Evolutionary conservation across 2,329 filamentous ascomycete genomes (phyloP), one percentile per base, ranked within the genome.

Genomic region (Calonectria multiphialidica): DNA sequence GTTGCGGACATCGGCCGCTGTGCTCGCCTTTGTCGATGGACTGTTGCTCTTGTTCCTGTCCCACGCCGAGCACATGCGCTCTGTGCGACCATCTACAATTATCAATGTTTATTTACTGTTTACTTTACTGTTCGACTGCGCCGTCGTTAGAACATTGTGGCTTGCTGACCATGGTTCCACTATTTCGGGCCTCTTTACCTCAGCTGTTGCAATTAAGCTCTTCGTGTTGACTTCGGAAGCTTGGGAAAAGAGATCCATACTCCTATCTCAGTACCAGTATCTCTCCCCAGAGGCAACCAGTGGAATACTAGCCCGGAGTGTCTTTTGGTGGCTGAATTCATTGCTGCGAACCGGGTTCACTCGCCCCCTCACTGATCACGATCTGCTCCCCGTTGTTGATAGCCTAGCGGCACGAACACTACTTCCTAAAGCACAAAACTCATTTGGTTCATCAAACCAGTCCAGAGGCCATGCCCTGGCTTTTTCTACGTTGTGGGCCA

Each of bases 321-420:
- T 73, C 3, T 73, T 73, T 16, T 62, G 59, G 70, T 73, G 72
- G 72, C 62, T 73, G n/a, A 73, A 73, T 15, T 66, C 72, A 21
- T 15, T 73, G 16, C 70, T 73, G 72, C 72, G 45, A 16, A 37
- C 65, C 8, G 72, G 72, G 1, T 73, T 72, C n/a, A 42, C 2
- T 33, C 44, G 23, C 3, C 23, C 45, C 15, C 57, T 73, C 59
- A 73, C 72, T 2, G 66, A 73, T 35, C 18, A 42, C 15, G 53
- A 59, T 37, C 16, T 59, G 53, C 40, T 23, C 9, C 30, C 33
- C 12, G 7, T 21, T 21, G 6, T 21, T 15, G 30, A 40, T 15
- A 23, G 30, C 9, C n/a, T 40, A 25, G 33, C 35, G 23, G n/a
- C 33, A n/a, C 13, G 35, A 59, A 37, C 5, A 35, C 15, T 37